A percentile compares a stretch with the other conserved stretches of the same genome.
Conservation (phyloP, 2,329 filamentous ascomycete species). For the Macroventuria anomochaeta region DNA sequence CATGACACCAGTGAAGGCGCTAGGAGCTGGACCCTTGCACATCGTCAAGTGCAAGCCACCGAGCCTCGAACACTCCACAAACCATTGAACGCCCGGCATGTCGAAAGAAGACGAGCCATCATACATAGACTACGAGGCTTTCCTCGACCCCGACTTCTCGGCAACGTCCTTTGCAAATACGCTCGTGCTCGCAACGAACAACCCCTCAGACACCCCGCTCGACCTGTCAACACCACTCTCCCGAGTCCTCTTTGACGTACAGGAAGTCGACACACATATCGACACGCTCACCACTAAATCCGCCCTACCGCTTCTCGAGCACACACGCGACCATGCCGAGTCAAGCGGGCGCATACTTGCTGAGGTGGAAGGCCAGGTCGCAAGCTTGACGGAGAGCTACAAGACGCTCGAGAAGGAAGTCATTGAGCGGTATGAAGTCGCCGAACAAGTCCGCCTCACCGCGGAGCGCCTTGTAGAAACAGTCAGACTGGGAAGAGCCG, state of each 20-base stretch:
- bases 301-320: constrained; percentile 77
- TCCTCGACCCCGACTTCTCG: constrained; percentile 83
- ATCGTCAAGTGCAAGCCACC: neutral
- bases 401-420: constrained; percentile 86
- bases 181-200: constrained; percentile 89
- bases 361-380: constrained; percentile 80
- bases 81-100: constrained; percentile 31
- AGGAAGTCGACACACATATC: constrained; percentile 96
- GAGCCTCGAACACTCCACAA: neutral
- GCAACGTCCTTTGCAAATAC: constrained; percentile 84
- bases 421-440: constrained; percentile 80
- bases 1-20: constrained; percentile 10
- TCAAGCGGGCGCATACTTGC: constrained; percentile 75
- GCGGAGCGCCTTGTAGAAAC: constrained; percentile 82
- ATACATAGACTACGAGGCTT: constrained; percentile 95
- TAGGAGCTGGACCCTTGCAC: constrained; percentile 12
- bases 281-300: constrained; percentile 85
- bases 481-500: constrained; percentile 75
- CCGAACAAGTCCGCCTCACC: constrained; percentile 79
- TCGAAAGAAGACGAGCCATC: constrained; percentile 64
- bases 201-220: constrained; percentile 84
- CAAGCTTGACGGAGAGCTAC: constrained; percentile 83
- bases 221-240: constrained; percentile 95
- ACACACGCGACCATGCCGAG: constrained; percentile 76
- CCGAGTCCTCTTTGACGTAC: constrained; percentile 91